phyloP scores from a whole-genome alignment of 2,329 filamentous ascomycete species.

The Diaporthe eres region DNA sequence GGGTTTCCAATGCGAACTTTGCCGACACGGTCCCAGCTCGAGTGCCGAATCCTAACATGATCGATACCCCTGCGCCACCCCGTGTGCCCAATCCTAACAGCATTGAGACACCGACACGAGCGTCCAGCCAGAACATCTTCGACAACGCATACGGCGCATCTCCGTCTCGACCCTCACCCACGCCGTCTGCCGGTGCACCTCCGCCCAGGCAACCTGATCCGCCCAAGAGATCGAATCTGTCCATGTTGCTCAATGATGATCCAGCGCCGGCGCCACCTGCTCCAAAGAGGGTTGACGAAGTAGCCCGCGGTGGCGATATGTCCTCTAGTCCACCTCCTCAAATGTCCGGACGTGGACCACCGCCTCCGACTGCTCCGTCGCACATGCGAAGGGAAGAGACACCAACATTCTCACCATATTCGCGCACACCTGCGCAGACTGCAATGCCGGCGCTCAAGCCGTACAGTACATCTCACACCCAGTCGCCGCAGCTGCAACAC shows the following conservation, averaged over 20 bases:
- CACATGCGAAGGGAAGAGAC: slow-evolving; percentile 65
- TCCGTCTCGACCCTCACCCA: slow-evolving; percentile 49
- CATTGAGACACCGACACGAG: slow-evolving; percentile 38
- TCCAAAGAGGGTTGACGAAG: slow-evolving; percentile 65
- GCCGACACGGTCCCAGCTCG: slow-evolving; percentile 30
- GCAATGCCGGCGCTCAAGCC: slow-evolving; percentile 71
- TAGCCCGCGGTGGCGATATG: slow-evolving; percentile 56
- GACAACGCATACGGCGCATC: slow-evolving; percentile 38
- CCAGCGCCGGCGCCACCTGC: slow-evolving; percentile 57
- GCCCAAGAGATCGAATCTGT: slow-evolving; percentile 74
- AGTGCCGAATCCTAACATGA: slow-evolving; percentile 39
- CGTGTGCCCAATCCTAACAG: slow-evolving; percentile 40
- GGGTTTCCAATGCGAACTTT: slow-evolving; percentile 37
- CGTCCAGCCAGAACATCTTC: slow-evolving; percentile 45
- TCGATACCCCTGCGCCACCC: slow-evolving; percentile 33
- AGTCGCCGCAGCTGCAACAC: slow-evolving; percentile 66
- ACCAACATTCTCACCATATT: slow-evolving; percentile 62
- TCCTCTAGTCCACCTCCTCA: slow-evolving; percentile 68
- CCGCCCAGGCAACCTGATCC: slow-evolving; percentile 58
- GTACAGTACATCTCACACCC: slow-evolving; percentile 55
- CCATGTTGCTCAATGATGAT: slow-evolving; percentile 75
- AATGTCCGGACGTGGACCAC: slow-evolving; percentile 58
- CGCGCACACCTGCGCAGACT: slow-evolving; percentile 57
- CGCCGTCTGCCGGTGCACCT: slow-evolving; percentile 57
- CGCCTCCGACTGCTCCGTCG: slow-evolving; percentile 55